Percentiles rank a stretch among this genome's conserved stretches.
Evolutionary conservation across 495 filamentous ascomycete species (phyloP).

Genomic region (Friedmanniomyces simplex): DNA sequence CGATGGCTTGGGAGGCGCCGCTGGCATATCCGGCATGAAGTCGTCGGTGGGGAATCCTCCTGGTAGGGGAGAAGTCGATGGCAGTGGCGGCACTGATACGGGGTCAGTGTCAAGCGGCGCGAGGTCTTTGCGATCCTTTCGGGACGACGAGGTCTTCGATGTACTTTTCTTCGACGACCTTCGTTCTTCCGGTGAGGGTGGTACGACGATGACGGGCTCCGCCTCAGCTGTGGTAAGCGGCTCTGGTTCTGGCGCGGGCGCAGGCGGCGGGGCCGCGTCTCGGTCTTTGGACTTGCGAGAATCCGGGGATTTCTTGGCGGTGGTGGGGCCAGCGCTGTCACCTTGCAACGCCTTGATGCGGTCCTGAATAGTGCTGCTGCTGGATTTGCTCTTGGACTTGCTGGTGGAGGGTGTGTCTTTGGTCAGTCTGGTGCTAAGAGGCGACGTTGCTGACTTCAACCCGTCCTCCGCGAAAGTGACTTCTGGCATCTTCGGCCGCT

Average conservation of each 20-base stretch:
- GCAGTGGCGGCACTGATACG: conserved; percentile 7
- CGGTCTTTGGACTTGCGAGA: conserved; percentile 2
- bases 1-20: conserved; percentile 18
- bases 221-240: conserved; percentile 6
- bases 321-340: conserved; percentile 10
- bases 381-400: conserved; percentile 20
- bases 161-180: conserved; percentile 21
- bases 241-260: conserved; percentile 4
- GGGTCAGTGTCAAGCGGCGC: conserved; percentile 13
- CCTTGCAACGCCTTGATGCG: conserved; percentile 28
- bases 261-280: conserved; percentile 2
- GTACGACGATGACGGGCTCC: conserved; percentile 18
- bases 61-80: conserved; percentile 26
- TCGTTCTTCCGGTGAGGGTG: conserved; percentile 25
- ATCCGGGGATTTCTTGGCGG: conserved; percentile 9
- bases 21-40: conserved; percentile 18
- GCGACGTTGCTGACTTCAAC: conserved; percentile 13
- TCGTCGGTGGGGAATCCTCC: conserved; percentile 34
- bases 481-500: conserved; percentile 24
- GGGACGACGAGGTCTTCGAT: conserved; percentile 15
- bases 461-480: conserved; percentile 15
- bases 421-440: conserved; percentile 9
- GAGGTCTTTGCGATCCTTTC: conserved; percentile 14
- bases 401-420: conserved; percentile 9
- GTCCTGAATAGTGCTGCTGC: conserved; percentile 21